Percentiles rank a stretch among this genome's conserved stretches.
These are phyloP conservation scores for Sporodiniella umbellata DNA, from an alignment of 371 early-diverging fungal genomes.

Conservation along the genomic window DNA sequence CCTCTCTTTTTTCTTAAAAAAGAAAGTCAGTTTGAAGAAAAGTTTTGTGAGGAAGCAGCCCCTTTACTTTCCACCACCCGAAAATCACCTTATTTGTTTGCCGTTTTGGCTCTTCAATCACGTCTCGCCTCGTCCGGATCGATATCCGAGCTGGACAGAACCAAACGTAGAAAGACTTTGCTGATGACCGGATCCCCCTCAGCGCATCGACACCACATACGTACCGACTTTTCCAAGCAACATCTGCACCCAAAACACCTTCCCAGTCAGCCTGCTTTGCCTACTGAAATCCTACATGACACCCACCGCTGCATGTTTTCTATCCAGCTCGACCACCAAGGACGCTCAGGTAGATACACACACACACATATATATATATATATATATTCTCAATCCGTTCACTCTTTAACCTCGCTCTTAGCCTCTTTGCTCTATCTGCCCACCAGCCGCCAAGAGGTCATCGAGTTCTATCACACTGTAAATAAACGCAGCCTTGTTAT, in stretches of 20 bases:
- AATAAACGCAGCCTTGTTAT: neutral
- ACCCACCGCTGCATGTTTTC: no score
- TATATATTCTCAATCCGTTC: neutral
- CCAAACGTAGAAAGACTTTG: slow-evolving; percentile 18
- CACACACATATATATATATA: slow-evolving; percentile 5
- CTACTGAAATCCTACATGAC: no score
- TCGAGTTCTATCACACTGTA: slow-evolving; percentile 25
- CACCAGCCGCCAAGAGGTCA: slow-evolving; percentile 15
- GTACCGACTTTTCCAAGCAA: no score
- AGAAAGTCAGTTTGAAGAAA: no score
- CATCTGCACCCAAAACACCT: no score
- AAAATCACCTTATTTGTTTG: no score
- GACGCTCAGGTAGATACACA: slow-evolving; percentile 1
- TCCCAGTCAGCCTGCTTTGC: no score
- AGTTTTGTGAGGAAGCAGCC: no score
- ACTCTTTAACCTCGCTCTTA: neutral
- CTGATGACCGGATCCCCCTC: neutral
- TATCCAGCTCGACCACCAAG: no score
- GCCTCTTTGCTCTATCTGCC: slow-evolving; percentile 29
- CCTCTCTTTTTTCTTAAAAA: no score
- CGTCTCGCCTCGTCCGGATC: slow-evolving; percentile 6
- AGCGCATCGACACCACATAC: neutral
- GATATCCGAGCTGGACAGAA: slow-evolving; percentile 18
- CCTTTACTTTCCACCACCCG: no score
- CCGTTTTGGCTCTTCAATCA: slow-evolving; percentile 21